These are phyloP conservation scores for Phytopythium kandeliae DNA, from an alignment of 352 stramenopile genomes.

Conservation along the genomic window DNA sequence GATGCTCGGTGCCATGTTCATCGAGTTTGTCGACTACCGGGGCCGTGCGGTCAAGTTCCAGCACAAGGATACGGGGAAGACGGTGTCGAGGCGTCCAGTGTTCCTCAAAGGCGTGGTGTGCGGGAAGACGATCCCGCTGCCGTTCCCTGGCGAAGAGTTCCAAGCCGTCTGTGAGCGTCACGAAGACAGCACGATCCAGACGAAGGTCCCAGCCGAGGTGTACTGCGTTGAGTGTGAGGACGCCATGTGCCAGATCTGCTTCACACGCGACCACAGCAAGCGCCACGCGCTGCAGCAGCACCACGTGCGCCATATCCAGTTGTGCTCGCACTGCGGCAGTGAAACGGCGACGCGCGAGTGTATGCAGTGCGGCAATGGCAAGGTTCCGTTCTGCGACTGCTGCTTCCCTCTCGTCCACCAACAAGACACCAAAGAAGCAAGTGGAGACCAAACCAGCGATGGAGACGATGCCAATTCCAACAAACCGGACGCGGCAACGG, in stretches of 20 bases:
- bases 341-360: constrained; percentile 67
- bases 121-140: constrained; percentile 44
- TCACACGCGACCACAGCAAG: constrained; percentile 51
- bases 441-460: neutral
- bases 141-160: constrained; percentile 69
- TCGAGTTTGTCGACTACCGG: constrained; percentile 52
- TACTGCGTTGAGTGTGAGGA: constrained; percentile 76
- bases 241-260: constrained; percentile 55
- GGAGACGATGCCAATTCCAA: no score
- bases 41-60: constrained; percentile 33
- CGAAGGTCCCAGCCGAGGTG: constrained; percentile 28
- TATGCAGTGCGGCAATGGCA: constrained; percentile 54
- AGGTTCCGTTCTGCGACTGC: constrained; percentile 57
- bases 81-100: constrained; percentile 25
- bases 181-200: constrained; percentile 28
- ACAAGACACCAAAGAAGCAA: neutral
- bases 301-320: constrained; percentile 21
- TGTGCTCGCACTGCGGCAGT: constrained; percentile 40
- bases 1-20: constrained; percentile 47
- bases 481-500: no score
- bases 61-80: constrained; percentile 32
- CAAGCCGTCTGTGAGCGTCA: constrained; percentile 59
- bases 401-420: constrained; percentile 58
- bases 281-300: constrained; percentile 43
- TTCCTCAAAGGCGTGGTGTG: constrained; percentile 54